phyloP scores from a whole-genome alignment of 768 basidiomycete genomes.

The Pulveroboletus sp. region DNA sequence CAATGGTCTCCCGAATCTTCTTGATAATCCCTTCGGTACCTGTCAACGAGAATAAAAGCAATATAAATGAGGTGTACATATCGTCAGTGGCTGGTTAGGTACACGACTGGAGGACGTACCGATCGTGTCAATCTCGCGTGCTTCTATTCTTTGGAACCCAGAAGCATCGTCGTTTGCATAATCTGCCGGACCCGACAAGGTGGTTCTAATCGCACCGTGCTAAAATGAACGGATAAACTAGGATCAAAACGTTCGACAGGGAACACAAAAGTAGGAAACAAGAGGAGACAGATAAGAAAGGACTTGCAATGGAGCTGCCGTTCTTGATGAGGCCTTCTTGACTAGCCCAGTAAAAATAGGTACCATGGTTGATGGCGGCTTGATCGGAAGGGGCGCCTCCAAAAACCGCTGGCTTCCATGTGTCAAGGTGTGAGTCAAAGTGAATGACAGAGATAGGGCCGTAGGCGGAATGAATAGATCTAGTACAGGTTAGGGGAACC shows the following conservation, averaged over 20 bases:
- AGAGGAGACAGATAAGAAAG: constrained; percentile 12
- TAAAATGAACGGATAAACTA: constrained; percentile 58
- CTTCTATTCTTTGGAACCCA: constrained; percentile 81
- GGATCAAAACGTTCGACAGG: constrained; percentile 58
- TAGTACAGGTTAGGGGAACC: constrained; percentile 13
- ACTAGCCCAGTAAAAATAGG: constrained; percentile 88
- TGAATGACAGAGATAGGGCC: constrained; percentile 82
- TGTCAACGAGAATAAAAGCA: constrained; percentile 22
- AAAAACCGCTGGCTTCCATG: constrained; percentile 74
- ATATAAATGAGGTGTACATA: background rate
- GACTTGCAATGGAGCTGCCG: constrained; percentile 82
- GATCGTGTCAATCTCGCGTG: constrained; percentile 80
- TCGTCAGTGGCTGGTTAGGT: background rate
- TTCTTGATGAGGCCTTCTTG: constrained; percentile 79
- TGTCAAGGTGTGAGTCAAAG: constrained; percentile 84
- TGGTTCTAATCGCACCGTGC: constrained; percentile 87
- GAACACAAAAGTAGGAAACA: constrained; percentile 11
- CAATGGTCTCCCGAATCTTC: constrained; percentile 77
- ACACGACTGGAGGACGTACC: constrained; percentile 38
- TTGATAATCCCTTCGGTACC: constrained; percentile 75
- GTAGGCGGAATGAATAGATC: constrained; percentile 74
- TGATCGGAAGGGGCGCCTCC: constrained; percentile 71
- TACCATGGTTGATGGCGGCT: constrained; percentile 82
- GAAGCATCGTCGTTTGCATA: constrained; percentile 74
- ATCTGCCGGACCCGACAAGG: constrained; percentile 74